Base-by-base conservation (phyloP, 768 basidiomycete genomes). In the Psilocybe subaeruginosa region DNA sequence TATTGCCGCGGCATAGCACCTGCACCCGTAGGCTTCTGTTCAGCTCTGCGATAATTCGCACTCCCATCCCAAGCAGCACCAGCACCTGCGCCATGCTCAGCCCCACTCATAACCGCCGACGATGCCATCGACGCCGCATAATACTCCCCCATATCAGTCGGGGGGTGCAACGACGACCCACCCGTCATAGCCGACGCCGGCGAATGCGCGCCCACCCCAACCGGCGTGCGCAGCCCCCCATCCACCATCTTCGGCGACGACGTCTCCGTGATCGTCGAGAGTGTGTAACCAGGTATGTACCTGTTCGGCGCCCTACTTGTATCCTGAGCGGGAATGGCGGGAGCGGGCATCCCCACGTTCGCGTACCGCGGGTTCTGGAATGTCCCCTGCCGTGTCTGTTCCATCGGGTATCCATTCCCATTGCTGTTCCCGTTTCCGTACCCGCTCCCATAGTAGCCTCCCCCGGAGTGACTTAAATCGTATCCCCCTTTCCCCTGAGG, bases 181-280 rank as follows among this genome's bases (percentile, higher is more conserved):
- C 31, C 16, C 7, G 51, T 53, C n/a, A 33, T 12, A 30, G 35
- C 51, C 12, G 51, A 53, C 8, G 51, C 51, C 3, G 51, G 51
- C 16, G 51, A 53, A 37, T 53, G 33, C 5, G 51, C 51, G 29
- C 51, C 33, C 31, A 53, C 51, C 9, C 51, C 51, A 4, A 37
- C 33, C 16, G 51, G 51, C 8, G 51, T 53, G 51, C 51, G 51
- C 31, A 37, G 17, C 4, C 51, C 51, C 4, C 51, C 63, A 43
- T 68, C 66, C 3, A 43, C 64, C 63, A 66, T 60, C 54, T 64
- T 66, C 16, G 72, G 72, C 17, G 72, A 72, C 48, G 69, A 70
- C 50, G 64, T 69, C 59, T 73, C 72, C 8, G 72, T 73, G 54
- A 73, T 73, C 19, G 72, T 73, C n/a, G 70, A 72, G 0, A 73